A percentile compares a stretch with the other conserved stretches of the same genome.
Evolutionary conservation across 2,329 filamentous ascomycete genomes (phyloP).

Genomic region (Didymella sp.): DNA sequence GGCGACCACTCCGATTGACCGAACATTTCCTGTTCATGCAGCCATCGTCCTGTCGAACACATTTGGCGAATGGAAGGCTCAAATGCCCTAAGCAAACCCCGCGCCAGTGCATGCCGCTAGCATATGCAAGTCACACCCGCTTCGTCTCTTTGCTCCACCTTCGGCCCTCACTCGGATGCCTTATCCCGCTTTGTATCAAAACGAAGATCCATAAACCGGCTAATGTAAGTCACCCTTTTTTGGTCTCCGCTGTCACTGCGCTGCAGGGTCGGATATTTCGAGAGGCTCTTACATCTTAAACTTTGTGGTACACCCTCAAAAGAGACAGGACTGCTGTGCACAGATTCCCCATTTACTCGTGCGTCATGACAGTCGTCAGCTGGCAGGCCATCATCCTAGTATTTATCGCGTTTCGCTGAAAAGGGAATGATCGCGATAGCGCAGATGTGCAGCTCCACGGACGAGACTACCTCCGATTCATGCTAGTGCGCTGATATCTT

Average conservation of each 20-base stretch:
- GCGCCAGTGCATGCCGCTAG: conserved; percentile 41
- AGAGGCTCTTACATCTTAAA: conserved; percentile 23
- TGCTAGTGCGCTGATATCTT: conserved; percentile 23
- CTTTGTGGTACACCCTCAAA: conserved; percentile 23
- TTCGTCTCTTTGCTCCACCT: conserved; percentile 31
- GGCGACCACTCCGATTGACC: conserved; percentile 4
- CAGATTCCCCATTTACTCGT: conserved; percentile 13
- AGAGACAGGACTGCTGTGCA: conserved; percentile 13
- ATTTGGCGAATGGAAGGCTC: conserved; percentile 33
- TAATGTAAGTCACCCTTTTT: conserved; percentile 35
- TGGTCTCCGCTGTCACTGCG: conserved; percentile 27
- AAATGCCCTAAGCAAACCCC: conserved; percentile 34
- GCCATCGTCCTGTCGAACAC: conserved; percentile 18
- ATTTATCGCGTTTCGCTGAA: conserved; percentile 22
- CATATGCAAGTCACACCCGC: conserved; percentile 48
- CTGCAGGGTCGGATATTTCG: conserved; percentile 32
- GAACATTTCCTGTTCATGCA: conserved; percentile 30
- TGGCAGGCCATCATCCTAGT: conserved; percentile 18
- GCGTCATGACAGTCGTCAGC: conserved; percentile 30
- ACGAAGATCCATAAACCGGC: conserved; percentile 28
- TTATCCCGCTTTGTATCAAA: conserved; percentile 12
- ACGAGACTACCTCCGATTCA: conserved; percentile 29
- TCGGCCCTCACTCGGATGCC: conserved; percentile 27
- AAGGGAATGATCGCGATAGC: conserved; percentile 30
- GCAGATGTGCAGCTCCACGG: conserved; percentile 31